Base-by-base conservation (phyloP, 1,284 basidiomycete genomes). In the Ustanciosporium gigantosporum region DNA sequence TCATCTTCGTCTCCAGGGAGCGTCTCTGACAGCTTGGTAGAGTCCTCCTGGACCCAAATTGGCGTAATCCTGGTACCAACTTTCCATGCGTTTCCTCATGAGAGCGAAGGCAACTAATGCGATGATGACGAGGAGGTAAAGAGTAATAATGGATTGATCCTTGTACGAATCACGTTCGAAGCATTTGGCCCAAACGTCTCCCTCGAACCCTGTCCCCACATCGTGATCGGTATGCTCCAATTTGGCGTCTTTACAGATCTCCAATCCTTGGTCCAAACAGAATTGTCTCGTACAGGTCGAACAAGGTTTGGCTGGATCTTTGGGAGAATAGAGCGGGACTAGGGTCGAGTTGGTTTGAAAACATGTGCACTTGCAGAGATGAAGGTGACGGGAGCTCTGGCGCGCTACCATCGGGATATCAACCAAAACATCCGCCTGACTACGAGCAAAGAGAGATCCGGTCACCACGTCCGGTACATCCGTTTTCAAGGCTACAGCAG, bases 281-380 rank as follows among this genome's bases (percentile, higher is more conserved):
- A 78, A 77, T 44, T 77, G 68, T 8, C 73, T 66, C 9, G 76
- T 77, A 46, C 77, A 78, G 1, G 69, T 68, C n/a, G 40, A 41
- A 49, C 76, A 78, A 17, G 75, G 68, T 19, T 74, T 70, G n/a
- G 56, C 20, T 1, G 62, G 45, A 25, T 70, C 65, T 13, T 31
- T 11, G 20, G 75, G 61, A 6, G 59, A 37, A 29, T 70, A 74
- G 17, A 78, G 53, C 0, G 77, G 76, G 0, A 78, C 66, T 21
- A 78, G 58, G 2, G 77, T 77, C 5, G 73, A 73, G 41, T 78
- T 78, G 36, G 73, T 76, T 23, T 58, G 52, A 58, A 77, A 78
- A 40, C 77, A 78, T 17, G 74, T 78, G 58, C 76, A 78, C 34
- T 76, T 76, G 71, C 75, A 78, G 17, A 77, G 58, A 43, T 74